Conservation (phyloP, 768 basidiomycete genomes). For the Termitomyces eurrhizus region DNA sequence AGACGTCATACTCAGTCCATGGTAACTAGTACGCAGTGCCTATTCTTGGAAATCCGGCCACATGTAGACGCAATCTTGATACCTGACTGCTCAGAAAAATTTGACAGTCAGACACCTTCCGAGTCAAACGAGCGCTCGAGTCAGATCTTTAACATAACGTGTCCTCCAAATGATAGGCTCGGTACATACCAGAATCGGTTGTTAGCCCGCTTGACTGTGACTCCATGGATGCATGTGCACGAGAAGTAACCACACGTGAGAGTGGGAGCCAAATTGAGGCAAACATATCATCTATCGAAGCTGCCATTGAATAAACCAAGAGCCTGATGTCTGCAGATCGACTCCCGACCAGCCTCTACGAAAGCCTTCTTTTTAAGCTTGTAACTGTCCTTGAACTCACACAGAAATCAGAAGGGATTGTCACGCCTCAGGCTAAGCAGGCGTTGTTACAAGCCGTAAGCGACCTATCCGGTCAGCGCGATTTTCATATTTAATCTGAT, state of each 20-base stretch:
- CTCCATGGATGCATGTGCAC: no score
- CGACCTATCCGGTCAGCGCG: not conserved
- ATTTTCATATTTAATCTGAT: not conserved
- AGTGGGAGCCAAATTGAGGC: not conserved
- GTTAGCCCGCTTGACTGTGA: no score
- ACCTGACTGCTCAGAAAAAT: no score
- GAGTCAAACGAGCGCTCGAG: no score
- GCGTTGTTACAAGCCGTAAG: slow-evolving; percentile 60
- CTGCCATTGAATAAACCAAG: slow-evolving; percentile 1
- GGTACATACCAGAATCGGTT: no score
- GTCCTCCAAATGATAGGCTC: no score
- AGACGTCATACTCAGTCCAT: not conserved
- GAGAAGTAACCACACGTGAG: no score
- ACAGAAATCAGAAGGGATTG: slow-evolving; percentile 49
- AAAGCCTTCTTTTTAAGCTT: slow-evolving; percentile 56
- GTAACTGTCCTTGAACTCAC: slow-evolving; percentile 58
- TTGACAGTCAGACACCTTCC: no score
- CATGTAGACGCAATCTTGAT: no score
- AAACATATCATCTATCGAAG: not conserved
- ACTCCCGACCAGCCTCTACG: slow-evolving; percentile 48
- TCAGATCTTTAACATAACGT: no score
- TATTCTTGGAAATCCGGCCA: no score
- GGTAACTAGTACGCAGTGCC: no score
- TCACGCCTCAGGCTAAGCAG: slow-evolving; percentile 59
- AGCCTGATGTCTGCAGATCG: slow-evolving; percentile 24